phyloP scores from a whole-genome alignment of 805 yeast genomes.

The Yamadazyma phyllophila region DNA sequence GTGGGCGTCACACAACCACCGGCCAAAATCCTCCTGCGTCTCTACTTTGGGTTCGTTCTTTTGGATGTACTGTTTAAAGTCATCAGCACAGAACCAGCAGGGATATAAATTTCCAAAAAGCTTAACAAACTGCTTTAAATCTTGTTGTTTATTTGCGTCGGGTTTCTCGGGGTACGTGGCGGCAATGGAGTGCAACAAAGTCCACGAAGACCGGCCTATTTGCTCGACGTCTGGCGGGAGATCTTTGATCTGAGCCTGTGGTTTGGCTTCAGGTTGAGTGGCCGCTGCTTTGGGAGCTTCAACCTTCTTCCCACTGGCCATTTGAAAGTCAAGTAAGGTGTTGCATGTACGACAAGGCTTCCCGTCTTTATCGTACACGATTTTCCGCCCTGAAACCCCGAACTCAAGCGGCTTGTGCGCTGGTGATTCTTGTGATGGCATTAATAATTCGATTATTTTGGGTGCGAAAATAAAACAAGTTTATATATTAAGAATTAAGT shows the following conservation, averaged over 20 bases:
- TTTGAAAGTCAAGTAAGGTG: slow-evolving; percentile 72
- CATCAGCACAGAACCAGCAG: slow-evolving; percentile 90
- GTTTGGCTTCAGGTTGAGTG: too few species aligned
- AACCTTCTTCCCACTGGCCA: slow-evolving; percentile 38
- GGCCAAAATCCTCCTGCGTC: slow-evolving; percentile 76
- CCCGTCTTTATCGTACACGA: slow-evolving; percentile 83
- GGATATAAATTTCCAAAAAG: slow-evolving; percentile 84
- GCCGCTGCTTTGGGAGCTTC: slow-evolving; percentile 1
- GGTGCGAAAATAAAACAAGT: slow-evolving; percentile 11
- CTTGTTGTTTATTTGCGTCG: slow-evolving; percentile 56
- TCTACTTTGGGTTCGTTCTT: slow-evolving; percentile 54
- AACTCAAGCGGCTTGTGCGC: slow-evolving; percentile 30
- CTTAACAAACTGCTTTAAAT: slow-evolving; percentile 65
- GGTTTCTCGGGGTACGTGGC: slow-evolving; percentile 84
- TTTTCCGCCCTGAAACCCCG: slow-evolving; percentile 64
- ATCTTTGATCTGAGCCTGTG: slow-evolving; percentile 22
- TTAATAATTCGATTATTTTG: slow-evolving; percentile 1
- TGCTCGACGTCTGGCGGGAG: slow-evolving; percentile 83
- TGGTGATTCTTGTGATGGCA: slow-evolving; percentile 2
- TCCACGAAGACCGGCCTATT: slow-evolving; percentile 89
- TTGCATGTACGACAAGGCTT: slow-evolving; percentile 96
- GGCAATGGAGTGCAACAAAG: slow-evolving; percentile 83
- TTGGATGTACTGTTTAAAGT: slow-evolving; percentile 63
- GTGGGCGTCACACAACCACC: slow-evolving; percentile 94
- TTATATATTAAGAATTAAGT: slow-evolving; percentile 11